These are phyloP conservation scores for Thermoascus crustaceus DNA, from an alignment of 2,329 filamentous ascomycete species.

Conservation along the genomic window DNA sequence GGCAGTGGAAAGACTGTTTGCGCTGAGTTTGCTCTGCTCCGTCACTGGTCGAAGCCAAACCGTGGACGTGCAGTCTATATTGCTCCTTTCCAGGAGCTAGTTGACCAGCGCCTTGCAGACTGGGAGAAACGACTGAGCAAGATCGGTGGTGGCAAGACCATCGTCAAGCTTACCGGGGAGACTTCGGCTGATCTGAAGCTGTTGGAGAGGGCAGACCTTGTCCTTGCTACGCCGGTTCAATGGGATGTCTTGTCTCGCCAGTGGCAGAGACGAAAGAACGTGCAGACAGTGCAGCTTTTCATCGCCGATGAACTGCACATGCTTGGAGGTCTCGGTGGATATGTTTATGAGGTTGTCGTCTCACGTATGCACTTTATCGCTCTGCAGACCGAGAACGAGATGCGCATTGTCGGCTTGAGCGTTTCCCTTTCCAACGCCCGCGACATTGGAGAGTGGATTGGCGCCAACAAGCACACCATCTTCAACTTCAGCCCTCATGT, in stretches of 20 bases:
- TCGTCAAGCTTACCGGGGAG: constrained; percentile 90
- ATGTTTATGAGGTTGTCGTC: constrained; percentile 93
- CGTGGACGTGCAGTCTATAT: constrained; percentile 83
- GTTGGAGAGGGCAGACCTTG: constrained; percentile 76
- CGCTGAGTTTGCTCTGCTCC: constrained; percentile 84
- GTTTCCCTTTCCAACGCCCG: constrained; percentile 89
- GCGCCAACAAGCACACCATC: constrained; percentile 93
- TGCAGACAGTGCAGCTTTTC: constrained; percentile 81
- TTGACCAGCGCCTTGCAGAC: constrained; percentile 72
- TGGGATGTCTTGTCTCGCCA: constrained; percentile 95
- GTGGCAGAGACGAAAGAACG: constrained; percentile 94
- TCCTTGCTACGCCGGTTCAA: constrained; percentile 84
- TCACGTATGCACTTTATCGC: constrained; percentile 96
- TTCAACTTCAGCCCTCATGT: constrained; percentile 97
- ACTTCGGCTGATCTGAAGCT: constrained; percentile 84
- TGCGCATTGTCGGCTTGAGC: constrained; percentile 82
- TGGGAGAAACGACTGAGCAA: constrained; percentile 72
- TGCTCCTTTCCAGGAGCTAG: constrained; percentile 86
- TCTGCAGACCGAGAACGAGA: constrained; percentile 71
- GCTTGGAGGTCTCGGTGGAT: constrained; percentile 76
- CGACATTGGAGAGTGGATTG: constrained; percentile 96
- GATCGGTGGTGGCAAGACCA: constrained; percentile 73
- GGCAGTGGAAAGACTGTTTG: constrained; percentile 96
- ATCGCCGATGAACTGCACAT: constrained; percentile 95
- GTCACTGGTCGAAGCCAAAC: constrained; percentile 69